These are phyloP conservation scores for Hibiscus trionum DNA, from an alignment of 345 rosid species.

Conservation along the genomic window DNA sequence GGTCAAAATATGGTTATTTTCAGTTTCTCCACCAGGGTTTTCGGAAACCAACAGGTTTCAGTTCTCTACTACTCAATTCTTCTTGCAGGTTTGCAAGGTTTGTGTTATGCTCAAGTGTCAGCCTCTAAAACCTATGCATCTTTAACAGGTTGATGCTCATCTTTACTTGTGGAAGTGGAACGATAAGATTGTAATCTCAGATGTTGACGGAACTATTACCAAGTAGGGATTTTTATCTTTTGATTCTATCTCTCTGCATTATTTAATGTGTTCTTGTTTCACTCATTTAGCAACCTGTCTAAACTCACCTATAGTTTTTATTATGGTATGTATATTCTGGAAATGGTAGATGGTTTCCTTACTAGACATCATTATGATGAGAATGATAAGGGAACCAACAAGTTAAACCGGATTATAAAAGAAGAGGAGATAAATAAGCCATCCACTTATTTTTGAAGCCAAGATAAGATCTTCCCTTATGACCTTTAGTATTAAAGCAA, in stretches of 20 bases:
- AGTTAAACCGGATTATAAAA: not conserved
- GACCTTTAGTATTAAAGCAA: not conserved
- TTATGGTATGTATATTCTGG: not conserved
- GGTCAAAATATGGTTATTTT: constrained; percentile 82
- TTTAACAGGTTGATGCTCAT: constrained; percentile 76
- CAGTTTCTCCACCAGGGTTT: constrained; percentile 81
- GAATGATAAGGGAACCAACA: not conserved
- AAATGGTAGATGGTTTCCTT: not conserved
- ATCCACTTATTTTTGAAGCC: not conserved
- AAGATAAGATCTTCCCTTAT: not conserved
- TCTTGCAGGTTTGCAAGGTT: not conserved
- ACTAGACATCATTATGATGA: not conserved
- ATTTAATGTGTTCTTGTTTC: not conserved
- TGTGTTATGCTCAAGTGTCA: not conserved
- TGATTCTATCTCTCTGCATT: not conserved
- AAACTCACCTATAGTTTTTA: not conserved
- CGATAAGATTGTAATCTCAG: constrained; percentile 82
- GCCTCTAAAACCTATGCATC: constrained; percentile 9
- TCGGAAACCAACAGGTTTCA: constrained; percentile 78
- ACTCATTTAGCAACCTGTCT: not conserved
- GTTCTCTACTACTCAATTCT: constrained; percentile 2
- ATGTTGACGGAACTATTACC: constrained; percentile 96
- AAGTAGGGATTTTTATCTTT: constrained; percentile 34
- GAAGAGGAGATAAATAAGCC: not conserved
- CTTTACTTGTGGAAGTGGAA: constrained; percentile 94